Base-by-base conservation (phyloP, 345 rosid species). In the Arabis alpina region DNA sequence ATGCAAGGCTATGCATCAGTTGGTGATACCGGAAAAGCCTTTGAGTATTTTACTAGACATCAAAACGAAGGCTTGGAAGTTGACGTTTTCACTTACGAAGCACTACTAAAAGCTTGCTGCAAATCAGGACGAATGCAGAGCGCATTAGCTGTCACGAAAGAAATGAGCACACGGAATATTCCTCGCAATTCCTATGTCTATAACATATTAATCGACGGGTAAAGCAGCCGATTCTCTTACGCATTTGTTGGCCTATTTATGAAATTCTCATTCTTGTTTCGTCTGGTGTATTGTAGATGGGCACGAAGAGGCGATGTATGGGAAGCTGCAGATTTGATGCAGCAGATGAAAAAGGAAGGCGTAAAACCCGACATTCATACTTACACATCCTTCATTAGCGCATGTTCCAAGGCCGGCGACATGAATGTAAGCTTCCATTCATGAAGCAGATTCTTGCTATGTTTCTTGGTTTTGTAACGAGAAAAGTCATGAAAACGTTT, bases 111-210 rank as follows among this genome's bases (percentile, higher is more conserved):
- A 85, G 97, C 99, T 11, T 94, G 99, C 74, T 94, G 99, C 88
- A 94, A 94, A 71, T 74, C 99, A 48, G 99, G 99, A 58, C 81
- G 99, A 74, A 91, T 94, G 99, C 99, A 94, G 72, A 94, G 95
- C 75, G 99, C 99, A 23, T 83, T 94, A 54, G 99, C 95, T 60
- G 97, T 91, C 32, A 94, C 97, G 5, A 88, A 88, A 81, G 96
- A 94, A 64, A 94, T 91, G 99, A 85, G 82, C 64, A 44, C 85
- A 66, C 84, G 86, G 80, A 87, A 88, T 40, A 87, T 94, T 45
- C 91, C 86, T 1, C 86, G 96, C 70, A 89, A 91, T 79, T 85
- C 89, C 23, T 94, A 78, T 23, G 80, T 94, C 54, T 94, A 87
- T 79, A 94, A 94, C 86, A 91, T 91, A 75, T 80, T 94, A 41